Percentiles rank a stretch among this genome's conserved stretches.
Conservation (phyloP, 768 basidiomycete genomes). For the Tulasnella sp. region DNA sequence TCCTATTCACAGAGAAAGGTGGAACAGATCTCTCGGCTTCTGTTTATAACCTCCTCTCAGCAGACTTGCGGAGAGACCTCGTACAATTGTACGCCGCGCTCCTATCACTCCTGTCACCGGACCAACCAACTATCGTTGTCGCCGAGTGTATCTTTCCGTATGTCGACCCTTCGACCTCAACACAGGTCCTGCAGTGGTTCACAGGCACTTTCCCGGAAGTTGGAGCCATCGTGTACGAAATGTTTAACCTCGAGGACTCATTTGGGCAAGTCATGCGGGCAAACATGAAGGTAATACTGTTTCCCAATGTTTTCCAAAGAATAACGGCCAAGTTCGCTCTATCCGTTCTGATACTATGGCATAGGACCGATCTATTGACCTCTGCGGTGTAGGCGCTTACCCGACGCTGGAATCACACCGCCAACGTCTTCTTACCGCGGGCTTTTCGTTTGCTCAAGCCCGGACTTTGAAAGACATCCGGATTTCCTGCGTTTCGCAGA, state of each 20-base stretch:
- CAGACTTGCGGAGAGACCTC: slow-evolving; percentile 61
- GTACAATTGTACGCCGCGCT: slow-evolving; percentile 37
- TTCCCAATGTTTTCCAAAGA: background rate
- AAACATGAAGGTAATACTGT: slow-evolving; percentile 61
- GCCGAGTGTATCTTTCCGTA: slow-evolving; percentile 94
- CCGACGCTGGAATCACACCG: slow-evolving; percentile 45
- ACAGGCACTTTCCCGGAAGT: slow-evolving; percentile 43
- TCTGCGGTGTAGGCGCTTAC: slow-evolving; percentile 66
- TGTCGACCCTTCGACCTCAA: slow-evolving; percentile 52
- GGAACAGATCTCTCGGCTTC: slow-evolving; percentile 47
- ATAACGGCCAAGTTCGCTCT: too few relatives aligned
- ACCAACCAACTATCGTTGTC: slow-evolving; percentile 67
- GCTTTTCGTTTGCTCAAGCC: slow-evolving; percentile 46
- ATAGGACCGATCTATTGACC: slow-evolving; percentile 59
- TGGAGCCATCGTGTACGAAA: slow-evolving; percentile 69
- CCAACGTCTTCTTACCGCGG: slow-evolving; percentile 45
- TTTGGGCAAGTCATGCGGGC: slow-evolving; percentile 91
- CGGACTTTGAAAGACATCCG: slow-evolving; percentile 64
- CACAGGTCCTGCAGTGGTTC: slow-evolving; percentile 64
- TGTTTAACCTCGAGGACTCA: slow-evolving; percentile 77
- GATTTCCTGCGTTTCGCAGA: slow-evolving; percentile 33
- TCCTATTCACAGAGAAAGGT: slow-evolving; percentile 39
- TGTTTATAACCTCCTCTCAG: slow-evolving; percentile 61
- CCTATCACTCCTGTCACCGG: slow-evolving; percentile 23
- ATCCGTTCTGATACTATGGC: too few relatives aligned